Evolutionary conservation across 1,284 basidiomycete species (phyloP).

Genomic region (Neonothopanus nambi): DNA sequence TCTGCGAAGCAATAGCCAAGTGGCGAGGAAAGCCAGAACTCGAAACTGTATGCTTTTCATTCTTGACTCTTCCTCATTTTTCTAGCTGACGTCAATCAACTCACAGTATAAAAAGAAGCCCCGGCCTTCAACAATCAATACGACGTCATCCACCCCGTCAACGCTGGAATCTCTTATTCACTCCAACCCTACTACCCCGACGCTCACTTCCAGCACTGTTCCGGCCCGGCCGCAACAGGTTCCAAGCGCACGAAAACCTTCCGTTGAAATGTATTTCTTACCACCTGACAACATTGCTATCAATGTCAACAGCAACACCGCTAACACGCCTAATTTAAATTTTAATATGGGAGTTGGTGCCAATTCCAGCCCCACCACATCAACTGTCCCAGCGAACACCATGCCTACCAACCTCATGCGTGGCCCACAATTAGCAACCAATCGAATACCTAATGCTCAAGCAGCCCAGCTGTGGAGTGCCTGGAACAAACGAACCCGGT

Average conservation of each 20-base stretch:
- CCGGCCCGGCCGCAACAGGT: conserved; percentile 6
- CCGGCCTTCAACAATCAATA: conserved; percentile 21
- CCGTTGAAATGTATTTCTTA: conserved; percentile 41
- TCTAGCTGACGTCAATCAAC: background rate
- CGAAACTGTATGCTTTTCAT: conserved; percentile 55
- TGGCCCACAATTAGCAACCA: too few species aligned
- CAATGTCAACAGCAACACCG: conserved; percentile 21
- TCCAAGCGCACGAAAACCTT: conserved; percentile 32
- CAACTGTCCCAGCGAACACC: too few species aligned
- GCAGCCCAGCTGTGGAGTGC: too few species aligned
- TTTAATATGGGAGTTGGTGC: too few species aligned
- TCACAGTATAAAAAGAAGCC: conserved; percentile 13
- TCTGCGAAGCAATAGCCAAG: conserved; percentile 74
- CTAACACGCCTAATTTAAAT: too few species aligned
- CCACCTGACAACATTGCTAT: conserved; percentile 19
- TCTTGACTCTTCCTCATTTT: background rate
- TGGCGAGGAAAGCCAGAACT: conserved; percentile 83
- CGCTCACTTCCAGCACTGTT: conserved; percentile 20
- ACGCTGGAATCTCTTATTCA: conserved; percentile 64
- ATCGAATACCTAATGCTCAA: too few species aligned
- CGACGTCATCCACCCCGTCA: conserved; percentile 34
- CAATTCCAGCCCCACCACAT: too few species aligned
- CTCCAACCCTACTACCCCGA: conserved; percentile 59
- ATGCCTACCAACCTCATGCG: too few species aligned
- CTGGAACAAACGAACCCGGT: conserved; percentile 25